A percentile compares a stretch with the other conserved stretches of the same genome.
These are phyloP conservation scores for Orbilia brochopaga DNA, from an alignment of 2,329 filamentous ascomycete species.

Conservation along the genomic window DNA sequence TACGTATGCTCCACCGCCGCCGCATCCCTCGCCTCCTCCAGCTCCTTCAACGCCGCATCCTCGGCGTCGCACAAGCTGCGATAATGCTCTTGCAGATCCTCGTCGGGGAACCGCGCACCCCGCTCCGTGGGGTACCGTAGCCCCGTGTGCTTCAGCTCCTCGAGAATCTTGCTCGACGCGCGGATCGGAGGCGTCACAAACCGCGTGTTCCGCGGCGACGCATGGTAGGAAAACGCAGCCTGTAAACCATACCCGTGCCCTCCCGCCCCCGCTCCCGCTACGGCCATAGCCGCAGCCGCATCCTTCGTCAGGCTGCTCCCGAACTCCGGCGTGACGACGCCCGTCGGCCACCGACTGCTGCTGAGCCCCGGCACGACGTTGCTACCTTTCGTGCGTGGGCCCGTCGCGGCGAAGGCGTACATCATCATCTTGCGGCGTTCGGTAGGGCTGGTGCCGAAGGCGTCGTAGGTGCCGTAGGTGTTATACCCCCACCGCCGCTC, in stretches of 20 bases:
- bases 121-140: constrained; percentile 33
- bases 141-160: constrained; percentile 34
- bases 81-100: constrained; percentile 49
- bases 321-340: constrained; percentile 36
- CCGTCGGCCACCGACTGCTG: constrained; percentile 43
- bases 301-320: constrained; percentile 38
- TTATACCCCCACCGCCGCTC: constrained; percentile 39
- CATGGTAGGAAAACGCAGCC: constrained; percentile 46
- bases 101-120: constrained; percentile 33
- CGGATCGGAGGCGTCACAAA: constrained; percentile 45
- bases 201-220: constrained; percentile 43
- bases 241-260: constrained; percentile 26
- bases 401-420: constrained; percentile 16
- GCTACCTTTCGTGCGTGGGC: constrained; percentile 31
- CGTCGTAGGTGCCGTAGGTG: constrained; percentile 39
- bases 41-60: constrained; percentile 31
- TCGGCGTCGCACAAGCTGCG: constrained; percentile 34
- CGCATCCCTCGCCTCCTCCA: constrained; percentile 40
- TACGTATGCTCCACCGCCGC: constrained; percentile 43
- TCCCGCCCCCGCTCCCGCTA: constrained; percentile 4
- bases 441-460: constrained; percentile 30
- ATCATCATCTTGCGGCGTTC: constrained; percentile 44
- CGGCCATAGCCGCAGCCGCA: not conserved
- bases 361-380: constrained; percentile 42
- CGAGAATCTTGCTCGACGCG: constrained; percentile 47